Base-by-base conservation (phyloP, 2,329 filamentous ascomycete genomes). In the Seiridium unicorne region DNA sequence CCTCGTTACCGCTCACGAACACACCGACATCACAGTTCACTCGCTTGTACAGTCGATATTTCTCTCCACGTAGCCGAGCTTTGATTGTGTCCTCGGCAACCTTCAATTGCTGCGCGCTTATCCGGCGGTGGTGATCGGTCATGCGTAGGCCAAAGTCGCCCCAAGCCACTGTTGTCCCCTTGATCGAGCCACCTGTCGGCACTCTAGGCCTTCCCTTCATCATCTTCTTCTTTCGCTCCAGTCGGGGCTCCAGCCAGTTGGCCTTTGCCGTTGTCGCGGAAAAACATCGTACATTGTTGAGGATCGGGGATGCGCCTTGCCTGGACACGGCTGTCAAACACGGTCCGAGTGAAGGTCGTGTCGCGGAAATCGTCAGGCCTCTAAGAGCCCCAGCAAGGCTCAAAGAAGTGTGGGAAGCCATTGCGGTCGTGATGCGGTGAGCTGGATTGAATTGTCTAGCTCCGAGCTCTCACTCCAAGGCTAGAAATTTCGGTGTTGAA, bases 121-220 rank as follows among this genome's bases (percentile, higher is more conserved):
- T 91, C 70, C 95, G 87, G 60, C 95, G 90, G 78, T 97, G 91
- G 74, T 97, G 91, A 77, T 99, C 95, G 64, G 84, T 88, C 88
- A 99, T 95, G 60, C 95, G 91, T 67, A 99, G 80, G 7, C 95
- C 95, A 73, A 93, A 99, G 75, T 98, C 93, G 59, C 95, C 95
- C 92, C 93, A 98, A 60, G 96, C 88, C 26, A 99, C 90, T 0
- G 94, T 98, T 42, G 95, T 99, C 67, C 95, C 95, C 74, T 96
- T 93, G 42, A 85, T 88, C 59, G 91, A 96, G 62, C 95, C 95
- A 63, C 95, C 95, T 0, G 93, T 99, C 32, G 91, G 86, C 54
- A 98, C 93, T 68, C 92, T 87, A 55, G 91, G 89, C 2, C 93
- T 87, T 44, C 94, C 95, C 79, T 97, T 97, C 67, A 93, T 93